phyloP scores from a whole-genome alignment of 768 basidiomycete genomes.

The Hydnomerulius pinastri region DNA sequence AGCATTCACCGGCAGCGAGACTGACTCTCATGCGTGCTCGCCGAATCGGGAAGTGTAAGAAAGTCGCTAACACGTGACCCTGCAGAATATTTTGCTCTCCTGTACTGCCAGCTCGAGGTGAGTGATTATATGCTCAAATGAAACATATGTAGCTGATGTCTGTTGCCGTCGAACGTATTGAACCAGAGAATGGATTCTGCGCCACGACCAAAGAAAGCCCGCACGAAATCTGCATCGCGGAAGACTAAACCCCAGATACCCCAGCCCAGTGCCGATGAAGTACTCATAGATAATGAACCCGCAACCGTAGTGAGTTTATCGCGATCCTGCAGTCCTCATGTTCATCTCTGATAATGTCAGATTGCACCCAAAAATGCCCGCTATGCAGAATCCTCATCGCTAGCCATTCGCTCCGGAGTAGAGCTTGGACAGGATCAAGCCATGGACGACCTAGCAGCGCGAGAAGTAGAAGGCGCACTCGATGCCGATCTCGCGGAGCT shows the following conservation, averaged over 20 bases:
- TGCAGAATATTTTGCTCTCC: constrained; percentile 11
- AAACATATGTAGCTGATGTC: not conserved
- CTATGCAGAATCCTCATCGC: constrained; percentile 61
- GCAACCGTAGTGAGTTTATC: constrained; percentile 18
- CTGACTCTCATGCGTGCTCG: not conserved
- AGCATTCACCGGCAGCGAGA: too few relatives aligned
- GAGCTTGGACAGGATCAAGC: constrained; percentile 60
- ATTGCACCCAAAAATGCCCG: constrained; percentile 54
- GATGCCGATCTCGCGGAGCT: constrained; percentile 89
- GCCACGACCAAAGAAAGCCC: constrained; percentile 52
- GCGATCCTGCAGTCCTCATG: not conserved
- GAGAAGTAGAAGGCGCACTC: constrained; percentile 65
- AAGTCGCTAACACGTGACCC: constrained; percentile 6
- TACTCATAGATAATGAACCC: constrained; percentile 24
- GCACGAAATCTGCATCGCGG: constrained; percentile 47
- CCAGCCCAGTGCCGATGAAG: constrained; percentile 17
- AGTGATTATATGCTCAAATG: not conserved
- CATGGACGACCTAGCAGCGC: constrained; percentile 50
- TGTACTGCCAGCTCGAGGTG: constrained; percentile 1
- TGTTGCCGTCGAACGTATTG: not conserved
- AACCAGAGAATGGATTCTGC: constrained; percentile 41
- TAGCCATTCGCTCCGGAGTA: constrained; percentile 68
- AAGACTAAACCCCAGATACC: constrained; percentile 14
- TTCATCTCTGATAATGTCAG: constrained; percentile 30
- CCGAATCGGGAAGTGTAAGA: not conserved